phyloP scores from a whole-genome alignment of 2,329 filamentous ascomycete genomes.

The Coniochaeta prunicola region DNA sequence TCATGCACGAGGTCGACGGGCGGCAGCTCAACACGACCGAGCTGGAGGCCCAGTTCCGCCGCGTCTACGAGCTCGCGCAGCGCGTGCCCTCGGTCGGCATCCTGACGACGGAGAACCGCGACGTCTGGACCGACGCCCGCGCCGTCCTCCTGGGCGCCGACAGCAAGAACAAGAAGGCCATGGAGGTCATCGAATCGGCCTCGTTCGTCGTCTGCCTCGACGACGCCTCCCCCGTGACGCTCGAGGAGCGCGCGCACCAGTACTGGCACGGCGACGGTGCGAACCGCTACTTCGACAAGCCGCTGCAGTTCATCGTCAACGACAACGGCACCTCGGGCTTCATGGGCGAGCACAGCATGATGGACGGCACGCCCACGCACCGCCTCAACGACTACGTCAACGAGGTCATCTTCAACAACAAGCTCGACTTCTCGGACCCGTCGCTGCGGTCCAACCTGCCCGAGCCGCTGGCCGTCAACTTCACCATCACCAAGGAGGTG shows the following conservation, averaged over 20 bases:
- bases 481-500: conserved; percentile 68
- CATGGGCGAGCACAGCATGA: conserved; percentile 99
- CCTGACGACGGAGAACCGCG: conserved; percentile 86
- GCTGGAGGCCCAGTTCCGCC: conserved; percentile 82
- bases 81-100: conserved; percentile 69
- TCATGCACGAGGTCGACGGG: conserved; percentile 72
- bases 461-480: conserved; percentile 70
- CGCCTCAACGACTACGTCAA: conserved; percentile 93
- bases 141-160: conserved; percentile 68
- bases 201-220: conserved; percentile 93
- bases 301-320: conserved; percentile 94
- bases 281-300: conserved; percentile 98
- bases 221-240: conserved; percentile 81
- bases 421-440: conserved; percentile 80
- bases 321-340: conserved; percentile 97
- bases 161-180: conserved; percentile 66
- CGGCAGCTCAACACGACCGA: conserved; percentile 83
- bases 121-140: conserved; percentile 83
- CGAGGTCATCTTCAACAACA: conserved; percentile 87
- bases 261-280: conserved; percentile 98
- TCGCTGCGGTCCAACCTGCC: conserved; percentile 74
- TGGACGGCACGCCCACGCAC: conserved; percentile 98
- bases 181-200: conserved; percentile 78
- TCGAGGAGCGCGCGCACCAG: conserved; percentile 89
- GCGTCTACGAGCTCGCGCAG: conserved; percentile 73